Percentiles rank a stretch among this genome's conserved stretches.
phyloP scores from a whole-genome alignment of 768 basidiomycete species.

The Naganishia kalamii region DNA sequence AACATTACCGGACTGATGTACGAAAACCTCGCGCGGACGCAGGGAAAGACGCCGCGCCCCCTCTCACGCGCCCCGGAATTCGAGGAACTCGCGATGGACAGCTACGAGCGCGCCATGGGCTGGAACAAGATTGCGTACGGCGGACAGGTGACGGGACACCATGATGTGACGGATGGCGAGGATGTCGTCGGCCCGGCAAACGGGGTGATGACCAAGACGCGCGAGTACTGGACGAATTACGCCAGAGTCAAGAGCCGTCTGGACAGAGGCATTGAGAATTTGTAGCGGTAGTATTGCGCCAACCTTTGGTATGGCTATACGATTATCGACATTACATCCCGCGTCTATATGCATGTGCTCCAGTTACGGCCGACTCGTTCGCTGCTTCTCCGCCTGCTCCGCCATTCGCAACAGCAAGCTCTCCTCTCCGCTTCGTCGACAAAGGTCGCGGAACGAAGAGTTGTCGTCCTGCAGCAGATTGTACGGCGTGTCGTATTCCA shows the following conservation, averaged over 20 bases:
- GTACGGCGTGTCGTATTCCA: slow-evolving; percentile 44
- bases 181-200: slow-evolving; percentile 19
- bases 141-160: slow-evolving; percentile 23
- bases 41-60: background rate
- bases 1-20: slow-evolving; percentile 23
- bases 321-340: too few relatives aligned
- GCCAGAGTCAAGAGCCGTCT: slow-evolving; percentile 29
- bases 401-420: slow-evolving; percentile 28
- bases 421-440: slow-evolving; percentile 43
- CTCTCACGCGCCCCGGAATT: slow-evolving; percentile 1
- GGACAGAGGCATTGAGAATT: background rate
- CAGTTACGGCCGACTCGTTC: background rate
- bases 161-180: slow-evolving; percentile 28
- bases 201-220: slow-evolving; percentile 23
- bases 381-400: slow-evolving; percentile 11
- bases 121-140: slow-evolving; percentile 31
- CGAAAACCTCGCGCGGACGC: slow-evolving; percentile 8
- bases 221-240: slow-evolving; percentile 37
- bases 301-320: background rate
- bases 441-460: slow-evolving; percentile 63
- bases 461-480: slow-evolving; percentile 49
- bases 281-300: background rate
- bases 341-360: too few relatives aligned
- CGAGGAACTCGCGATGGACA: slow-evolving; percentile 31
- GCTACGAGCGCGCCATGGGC: slow-evolving; percentile 38